Evolutionary conservation across 495 filamentous ascomycete genomes (phyloP).

Genomic region (Penicillium robsamsonii): DNA sequence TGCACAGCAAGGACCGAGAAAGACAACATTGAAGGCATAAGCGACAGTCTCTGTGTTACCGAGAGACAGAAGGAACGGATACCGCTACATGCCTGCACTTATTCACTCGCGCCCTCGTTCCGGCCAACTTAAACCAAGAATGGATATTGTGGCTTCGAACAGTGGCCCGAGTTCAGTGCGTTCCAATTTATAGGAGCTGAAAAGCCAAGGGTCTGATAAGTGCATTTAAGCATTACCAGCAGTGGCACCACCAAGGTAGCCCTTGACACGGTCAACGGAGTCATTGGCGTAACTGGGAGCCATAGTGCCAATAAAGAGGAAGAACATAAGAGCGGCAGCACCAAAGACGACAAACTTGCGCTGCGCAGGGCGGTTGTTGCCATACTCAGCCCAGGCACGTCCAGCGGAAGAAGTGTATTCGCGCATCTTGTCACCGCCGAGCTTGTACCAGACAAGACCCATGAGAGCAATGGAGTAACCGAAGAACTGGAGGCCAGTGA

Average conservation of each 20-base stretch:
- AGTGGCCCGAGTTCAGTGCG: background rate
- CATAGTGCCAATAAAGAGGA: slow-evolving; percentile 66
- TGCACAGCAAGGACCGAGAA: slow-evolving; percentile 6
- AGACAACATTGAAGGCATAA: slow-evolving; percentile 18
- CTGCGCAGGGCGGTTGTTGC: slow-evolving; percentile 65
- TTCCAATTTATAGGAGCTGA: slow-evolving; percentile 3
- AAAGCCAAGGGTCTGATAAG: background rate
- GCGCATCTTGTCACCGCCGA: slow-evolving; percentile 81
- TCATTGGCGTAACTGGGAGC: slow-evolving; percentile 47
- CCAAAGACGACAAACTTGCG: slow-evolving; percentile 74
- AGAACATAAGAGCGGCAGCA: slow-evolving; percentile 57
- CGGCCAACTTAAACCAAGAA: background rate
- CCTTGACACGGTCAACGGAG: slow-evolving; percentile 40
- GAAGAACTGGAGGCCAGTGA: slow-evolving; percentile 79
- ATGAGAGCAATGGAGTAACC: slow-evolving; percentile 85
- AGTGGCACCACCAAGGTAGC: slow-evolving; percentile 43
- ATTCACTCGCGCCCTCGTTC: background rate
- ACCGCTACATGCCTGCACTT: background rate
- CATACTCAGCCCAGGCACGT: slow-evolving; percentile 83
- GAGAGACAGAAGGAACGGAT: slow-evolving; percentile 1
- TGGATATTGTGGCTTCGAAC: background rate
- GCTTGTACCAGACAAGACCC: slow-evolving; percentile 92
- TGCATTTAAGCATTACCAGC: slow-evolving; percentile 36
- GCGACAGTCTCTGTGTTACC: slow-evolving; percentile 41
- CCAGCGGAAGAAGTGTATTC: slow-evolving; percentile 67